Percentiles rank a stretch among this genome's conserved stretches.
Evolutionary conservation across 306 rosid species (phyloP).

Genomic region (Vigna nakashimae): DNA sequence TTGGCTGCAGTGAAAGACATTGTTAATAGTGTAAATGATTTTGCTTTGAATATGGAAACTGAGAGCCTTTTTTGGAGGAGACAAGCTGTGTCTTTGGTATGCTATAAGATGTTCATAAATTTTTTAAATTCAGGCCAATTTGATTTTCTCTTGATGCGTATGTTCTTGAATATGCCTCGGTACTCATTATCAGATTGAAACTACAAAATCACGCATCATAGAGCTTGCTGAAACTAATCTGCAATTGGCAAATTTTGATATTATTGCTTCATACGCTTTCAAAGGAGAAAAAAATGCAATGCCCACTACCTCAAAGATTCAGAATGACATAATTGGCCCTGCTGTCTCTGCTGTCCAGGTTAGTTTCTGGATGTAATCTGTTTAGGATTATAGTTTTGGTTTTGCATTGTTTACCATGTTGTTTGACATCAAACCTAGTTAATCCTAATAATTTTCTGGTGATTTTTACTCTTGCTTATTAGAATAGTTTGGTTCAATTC

Average conservation of each 20-base stretch:
- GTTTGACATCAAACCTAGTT: conserved; percentile 13
- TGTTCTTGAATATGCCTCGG: conserved; percentile 33
- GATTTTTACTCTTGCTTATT: conserved; percentile 33
- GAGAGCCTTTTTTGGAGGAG: conserved; percentile 90
- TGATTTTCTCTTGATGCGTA: background rate
- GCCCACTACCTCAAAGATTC: conserved; percentile 79
- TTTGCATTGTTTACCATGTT: background rate
- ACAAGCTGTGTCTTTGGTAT: conserved; percentile 70
- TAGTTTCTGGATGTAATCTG: conserved; percentile 43
- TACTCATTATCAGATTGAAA: conserved; percentile 72
- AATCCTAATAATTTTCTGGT: conserved; percentile 26
- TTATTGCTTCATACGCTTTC: conserved; percentile 73
- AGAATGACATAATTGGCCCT: conserved; percentile 79
- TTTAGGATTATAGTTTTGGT: conserved; percentile 28
- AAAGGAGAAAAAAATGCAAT: conserved; percentile 67
- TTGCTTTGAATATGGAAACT: conserved; percentile 68
- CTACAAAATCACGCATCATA: conserved; percentile 70
- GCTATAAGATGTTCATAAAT: conserved; percentile 29
- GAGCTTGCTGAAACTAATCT: conserved; percentile 79
- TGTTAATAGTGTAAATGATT: conserved; percentile 64
- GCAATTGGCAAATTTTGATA: conserved; percentile 83
- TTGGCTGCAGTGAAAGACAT: conserved; percentile 68
- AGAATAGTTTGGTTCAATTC: conserved; percentile 16
- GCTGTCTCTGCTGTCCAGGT: conserved; percentile 74
- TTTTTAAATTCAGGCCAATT: conserved; percentile 34